Conservation (phyloP, 176 grass and related monocot genomes). For the Poa pratensis region DNA sequence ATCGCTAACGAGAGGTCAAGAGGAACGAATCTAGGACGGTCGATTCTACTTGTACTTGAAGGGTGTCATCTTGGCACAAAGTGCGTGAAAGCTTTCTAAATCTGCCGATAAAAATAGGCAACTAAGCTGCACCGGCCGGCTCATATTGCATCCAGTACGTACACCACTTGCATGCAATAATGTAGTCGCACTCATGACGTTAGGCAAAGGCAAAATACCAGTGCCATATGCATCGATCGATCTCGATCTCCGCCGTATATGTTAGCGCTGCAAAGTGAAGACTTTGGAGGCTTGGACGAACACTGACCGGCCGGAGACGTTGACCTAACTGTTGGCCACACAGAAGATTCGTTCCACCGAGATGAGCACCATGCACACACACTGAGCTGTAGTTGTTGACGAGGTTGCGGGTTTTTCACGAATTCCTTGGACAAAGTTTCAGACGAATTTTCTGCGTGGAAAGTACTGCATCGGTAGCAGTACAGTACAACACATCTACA, state of each 20-base stretch:
- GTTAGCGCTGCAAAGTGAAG: background rate
- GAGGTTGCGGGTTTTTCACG: no score
- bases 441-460: no score
- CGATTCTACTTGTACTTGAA: background rate
- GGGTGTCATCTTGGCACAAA: background rate
- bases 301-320: background rate
- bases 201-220: background rate
- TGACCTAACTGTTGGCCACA: background rate
- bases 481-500: no score
- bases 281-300: background rate
- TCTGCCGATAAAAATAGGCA: background rate
- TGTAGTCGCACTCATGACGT: background rate
- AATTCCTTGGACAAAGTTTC: no score
- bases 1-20: background rate
- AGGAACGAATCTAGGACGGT: background rate
- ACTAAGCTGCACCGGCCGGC: background rate
- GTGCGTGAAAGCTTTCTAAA: background rate
- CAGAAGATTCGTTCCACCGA: no score
- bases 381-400: background rate
- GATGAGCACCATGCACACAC: background rate
- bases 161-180: background rate
- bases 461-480: no score
- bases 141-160: background rate
- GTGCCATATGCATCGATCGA: background rate
- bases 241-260: background rate